These are phyloP conservation scores for Trichoderma oligosporum DNA, from an alignment of 2,329 filamentous ascomycete genomes.

Conservation along the genomic window DNA sequence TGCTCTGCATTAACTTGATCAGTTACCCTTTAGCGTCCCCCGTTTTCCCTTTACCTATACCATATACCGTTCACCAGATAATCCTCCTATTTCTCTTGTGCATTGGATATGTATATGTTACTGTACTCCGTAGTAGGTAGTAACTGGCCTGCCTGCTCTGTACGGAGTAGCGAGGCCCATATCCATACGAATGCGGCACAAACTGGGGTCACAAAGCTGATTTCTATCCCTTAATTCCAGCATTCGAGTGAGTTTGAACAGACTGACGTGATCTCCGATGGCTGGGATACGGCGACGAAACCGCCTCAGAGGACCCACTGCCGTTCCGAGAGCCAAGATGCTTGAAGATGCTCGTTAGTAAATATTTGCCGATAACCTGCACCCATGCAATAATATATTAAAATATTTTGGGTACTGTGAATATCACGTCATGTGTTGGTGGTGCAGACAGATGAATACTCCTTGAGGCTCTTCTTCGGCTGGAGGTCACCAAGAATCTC, in stretches of 20 bases:
- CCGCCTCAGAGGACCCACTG: not conserved
- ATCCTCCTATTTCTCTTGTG: not conserved
- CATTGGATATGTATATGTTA: too few relatives aligned
- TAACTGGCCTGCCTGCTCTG: too few relatives aligned
- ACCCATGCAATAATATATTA: not conserved
- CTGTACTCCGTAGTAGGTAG: too few relatives aligned
- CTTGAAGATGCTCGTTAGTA: not conserved
- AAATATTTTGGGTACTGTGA: not conserved
- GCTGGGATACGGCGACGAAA: not conserved
- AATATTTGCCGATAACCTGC: not conserved
- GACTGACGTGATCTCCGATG: too few relatives aligned
- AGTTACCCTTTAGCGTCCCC: slow-evolving; percentile 12
- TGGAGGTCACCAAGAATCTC: slow-evolving; percentile 2
- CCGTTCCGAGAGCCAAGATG: not conserved
- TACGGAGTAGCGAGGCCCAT: not conserved
- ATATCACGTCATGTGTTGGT: slow-evolving; percentile 13
- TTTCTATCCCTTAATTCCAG: not conserved
- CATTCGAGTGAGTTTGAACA: too few relatives aligned
- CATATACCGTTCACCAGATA: not conserved
- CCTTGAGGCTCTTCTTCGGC: not conserved
- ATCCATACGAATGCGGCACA: not conserved
- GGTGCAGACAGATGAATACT: not conserved
- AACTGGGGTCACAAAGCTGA: not conserved
- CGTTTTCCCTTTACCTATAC: slow-evolving; percentile 1
- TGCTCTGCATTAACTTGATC: slow-evolving; percentile 15